Evolutionary conservation across 2,329 filamentous ascomycete genomes (phyloP), one percentile per base, ranked within the genome.

Genomic region (Fusarium musae): DNA sequence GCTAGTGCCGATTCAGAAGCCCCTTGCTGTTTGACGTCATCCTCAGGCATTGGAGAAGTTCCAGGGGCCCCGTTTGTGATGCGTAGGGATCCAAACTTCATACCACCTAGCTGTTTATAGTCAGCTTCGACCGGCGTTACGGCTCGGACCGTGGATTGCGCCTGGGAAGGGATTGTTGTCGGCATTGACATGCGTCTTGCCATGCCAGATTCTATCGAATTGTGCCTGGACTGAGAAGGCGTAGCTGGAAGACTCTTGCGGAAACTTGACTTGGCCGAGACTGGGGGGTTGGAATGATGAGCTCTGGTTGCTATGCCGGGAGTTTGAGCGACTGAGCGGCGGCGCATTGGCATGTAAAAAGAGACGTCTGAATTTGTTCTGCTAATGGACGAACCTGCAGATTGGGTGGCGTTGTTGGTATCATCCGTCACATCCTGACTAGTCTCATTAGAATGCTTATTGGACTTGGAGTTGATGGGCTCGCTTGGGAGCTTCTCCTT

Each of bases 51-150:
- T 52, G 63, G 84, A 81, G 86, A 89, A n/a, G 82, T 80, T 19
- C 80, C 79, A 5, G 90, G 90, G 6, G 83, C 82, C 19, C 89
- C 90, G 78, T 92, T 92, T 28, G 84, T 90, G 63, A 92, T 91
- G 40, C 88, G 86, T 56, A 92, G 76, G 4, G 89, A 89, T 5
- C 90, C 90, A 59, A 90, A 86, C 77, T 90, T 90, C 77, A 90
- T 91, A 16, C 85, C 88, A 6, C 90, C 90, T 37, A 89, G 86
- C 50, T 91, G 88, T 66, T 84, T 84, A 74, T 91, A 91, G n/a
- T 88, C 85, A 34, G 83, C 79, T 30, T 91, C 89, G 44, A 82
- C 86, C 0, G 90, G 82, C 13, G 82, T 83, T 19, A 77, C 74
- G 12, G 78, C 78, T 40, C 81, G 75, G 28, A 79, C 77, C 37